Evolutionary conservation across 495 filamentous ascomycete genomes (phyloP).

Genomic region (Hyaloscypha bicolor): DNA sequence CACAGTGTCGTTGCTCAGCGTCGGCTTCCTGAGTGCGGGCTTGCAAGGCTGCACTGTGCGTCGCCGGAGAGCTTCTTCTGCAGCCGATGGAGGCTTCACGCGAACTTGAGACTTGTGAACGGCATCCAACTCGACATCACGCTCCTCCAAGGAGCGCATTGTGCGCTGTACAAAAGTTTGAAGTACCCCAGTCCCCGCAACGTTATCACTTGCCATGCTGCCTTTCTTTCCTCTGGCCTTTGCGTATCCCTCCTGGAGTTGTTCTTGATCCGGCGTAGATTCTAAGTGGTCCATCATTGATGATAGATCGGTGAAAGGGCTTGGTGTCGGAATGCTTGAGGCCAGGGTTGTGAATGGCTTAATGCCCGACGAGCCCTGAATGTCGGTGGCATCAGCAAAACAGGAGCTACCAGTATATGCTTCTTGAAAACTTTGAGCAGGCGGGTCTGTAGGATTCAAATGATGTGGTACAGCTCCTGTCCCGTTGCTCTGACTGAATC

Average conservation of each 20-base stretch:
- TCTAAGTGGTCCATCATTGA: neutral
- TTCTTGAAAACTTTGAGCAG: neutral
- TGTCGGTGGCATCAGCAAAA: neutral
- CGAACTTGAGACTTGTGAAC: neutral
- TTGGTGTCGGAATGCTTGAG: neutral
- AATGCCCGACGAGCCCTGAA: neutral
- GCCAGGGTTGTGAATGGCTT: neutral
- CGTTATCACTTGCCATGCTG: neutral
- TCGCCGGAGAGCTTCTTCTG: neutral
- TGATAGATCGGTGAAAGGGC: conserved; percentile 2
- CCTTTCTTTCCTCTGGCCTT: conserved; percentile 4
- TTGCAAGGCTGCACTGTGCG: neutral
- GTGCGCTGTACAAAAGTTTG: neutral
- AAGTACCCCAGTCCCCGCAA: neutral
- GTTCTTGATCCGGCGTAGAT: neutral
- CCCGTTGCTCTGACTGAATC: neutral
- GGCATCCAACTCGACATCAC: neutral
- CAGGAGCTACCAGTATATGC: neutral
- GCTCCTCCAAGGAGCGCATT: neutral
- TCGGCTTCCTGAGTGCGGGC: neutral
- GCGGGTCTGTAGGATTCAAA: neutral
- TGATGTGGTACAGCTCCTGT: neutral
- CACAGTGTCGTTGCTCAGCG: neutral
- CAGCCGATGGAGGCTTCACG: neutral
- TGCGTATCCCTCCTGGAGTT: neutral